Evolutionary conservation across 208 protist species (phyloP), one percentile per base, ranked within the genome.

Genomic region (Acanthamoeba lenticulata): DNA sequence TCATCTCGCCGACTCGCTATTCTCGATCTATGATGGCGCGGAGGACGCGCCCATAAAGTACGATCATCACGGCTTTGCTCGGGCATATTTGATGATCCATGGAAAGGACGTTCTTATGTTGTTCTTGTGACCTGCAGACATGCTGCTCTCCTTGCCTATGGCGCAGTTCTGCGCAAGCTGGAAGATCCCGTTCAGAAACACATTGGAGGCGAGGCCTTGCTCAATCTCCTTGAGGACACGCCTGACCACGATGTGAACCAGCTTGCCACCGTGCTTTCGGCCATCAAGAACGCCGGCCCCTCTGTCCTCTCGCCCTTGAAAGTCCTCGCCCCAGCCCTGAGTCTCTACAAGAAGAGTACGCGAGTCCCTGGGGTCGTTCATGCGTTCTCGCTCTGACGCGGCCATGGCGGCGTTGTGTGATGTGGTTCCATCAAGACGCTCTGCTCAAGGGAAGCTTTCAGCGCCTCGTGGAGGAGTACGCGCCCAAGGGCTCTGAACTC

Each of bases 231-330:
- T 6, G 93, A 67, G 49, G 34, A 24, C 49, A 49, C 55, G 11
- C 69, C 65, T 7, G 11, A 17, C 17, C 27, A 38, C 38, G n/a
- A 45, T 42, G 13, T 45, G 36, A 0, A 42, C 1, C 17, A 13
- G 38, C 19, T 85, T 32, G 89, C 77, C 19, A 86, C 44, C 52
- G 40, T 94, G 24, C 42, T 95, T 2, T 47, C 77, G 15, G 88
- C 89, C 32, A 94, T 95, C 44, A 47, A 47, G 29, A 95, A 95
- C 72, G 94, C 94, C 44, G 94, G 83, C n/a, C 40, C 52, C 27
- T 72, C 49, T 32, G 47, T 95, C 21, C 11, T 94, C 15, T 38
- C 94, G 29, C 27, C 29, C 27, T 40, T 34, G 11, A 57, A 47
- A 40, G 7, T 95, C 40, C 2, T 83, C 40, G 9, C n/a, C 38